A percentile compares a stretch with the other conserved stretches of the same genome.
Conservation (phyloP, 306 rosid genomes). For the Gleditsia sinensis region DNA sequence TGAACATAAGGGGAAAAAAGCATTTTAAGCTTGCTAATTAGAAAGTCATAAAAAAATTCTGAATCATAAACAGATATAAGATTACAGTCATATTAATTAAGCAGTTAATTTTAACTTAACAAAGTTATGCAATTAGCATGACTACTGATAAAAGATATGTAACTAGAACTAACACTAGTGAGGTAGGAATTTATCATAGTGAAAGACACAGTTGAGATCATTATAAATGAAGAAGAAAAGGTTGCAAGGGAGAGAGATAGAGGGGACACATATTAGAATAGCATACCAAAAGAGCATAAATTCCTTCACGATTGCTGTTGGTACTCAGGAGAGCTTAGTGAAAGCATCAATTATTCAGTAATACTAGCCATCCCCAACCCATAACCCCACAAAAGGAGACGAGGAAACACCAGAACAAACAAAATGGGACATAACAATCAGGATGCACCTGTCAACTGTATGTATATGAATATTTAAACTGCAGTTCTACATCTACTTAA, state of each 20-base stretch:
- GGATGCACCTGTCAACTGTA: background rate
- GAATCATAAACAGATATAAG: slow-evolving; percentile 1
- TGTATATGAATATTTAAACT: slow-evolving; percentile 4
- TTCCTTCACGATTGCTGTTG: background rate
- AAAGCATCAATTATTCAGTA: background rate
- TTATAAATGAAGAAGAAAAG: background rate
- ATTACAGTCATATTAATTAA: slow-evolving; percentile 14
- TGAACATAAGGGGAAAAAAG: background rate
- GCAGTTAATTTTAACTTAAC: slow-evolving; percentile 7
- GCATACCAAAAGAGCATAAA: background rate
- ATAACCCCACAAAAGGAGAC: slow-evolving; percentile 5
- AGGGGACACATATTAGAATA: background rate
- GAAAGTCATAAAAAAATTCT: slow-evolving; percentile 14
- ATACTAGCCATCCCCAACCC: background rate
- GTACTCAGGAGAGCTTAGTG: background rate
- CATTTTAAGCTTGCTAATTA: background rate
- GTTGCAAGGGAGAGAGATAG: background rate
- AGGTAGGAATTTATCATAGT: background rate
- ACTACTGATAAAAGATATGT: background rate
- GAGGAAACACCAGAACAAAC: background rate
- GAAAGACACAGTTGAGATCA: background rate
- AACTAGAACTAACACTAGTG: background rate
- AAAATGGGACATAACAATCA: slow-evolving; percentile 6
- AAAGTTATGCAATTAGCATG: slow-evolving; percentile 9
- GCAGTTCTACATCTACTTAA: background rate